Base-by-base conservation (phyloP, 805 yeast species). In the Saccharomycopsis fibuligera region DNA sequence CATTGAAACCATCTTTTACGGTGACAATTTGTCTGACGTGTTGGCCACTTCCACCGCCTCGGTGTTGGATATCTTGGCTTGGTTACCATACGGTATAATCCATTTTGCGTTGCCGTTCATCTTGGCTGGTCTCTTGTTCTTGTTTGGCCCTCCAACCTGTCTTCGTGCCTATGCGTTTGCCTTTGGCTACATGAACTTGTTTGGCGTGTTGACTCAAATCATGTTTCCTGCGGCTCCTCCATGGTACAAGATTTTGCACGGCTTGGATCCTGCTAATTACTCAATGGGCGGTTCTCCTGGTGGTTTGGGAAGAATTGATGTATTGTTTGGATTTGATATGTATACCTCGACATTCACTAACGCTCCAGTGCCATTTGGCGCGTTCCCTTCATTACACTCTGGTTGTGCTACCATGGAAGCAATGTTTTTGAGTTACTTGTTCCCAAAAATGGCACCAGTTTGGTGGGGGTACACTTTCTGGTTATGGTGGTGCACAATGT, bases 401-500 rank as follows among this genome's bases (percentile, higher is more conserved):
- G 99, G 95, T 14, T 86, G 91, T 63, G 90, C 97, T 10, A 86
- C 90, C 3, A 83, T 91, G 87, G 96, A 90, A 62, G 96, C 89
- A 1, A 69, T 90, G 52, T 93, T 93, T 67, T 70, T 93, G 60
- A 71, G 81, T 46, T 87, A 88, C 70, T 69, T 89, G 48, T 90
- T 90, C 62, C 98, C 98, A 10, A 72, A 68, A 37, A 70, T 70
- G 42, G 71, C 79, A 1, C 79, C 83, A 5, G 51, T 86, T 5
- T 86, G 88, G 73, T 73, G 82, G 62, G 66, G 72, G 17, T 93
- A 91, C 63, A 93, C 88, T n/a, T 68, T 79, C 54, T 88, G 96
- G 95, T 74, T 93, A 57, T 91, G 98, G 98, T 93, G 96, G 95
- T 78, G 93, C 44, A 93, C 98, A 14, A 91, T 91, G 99, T 91